A percentile compares a stretch with the other conserved stretches of the same genome.
Evolutionary conservation across 768 basidiomycete species (phyloP).

Genomic region (Amanita phalloides): DNA sequence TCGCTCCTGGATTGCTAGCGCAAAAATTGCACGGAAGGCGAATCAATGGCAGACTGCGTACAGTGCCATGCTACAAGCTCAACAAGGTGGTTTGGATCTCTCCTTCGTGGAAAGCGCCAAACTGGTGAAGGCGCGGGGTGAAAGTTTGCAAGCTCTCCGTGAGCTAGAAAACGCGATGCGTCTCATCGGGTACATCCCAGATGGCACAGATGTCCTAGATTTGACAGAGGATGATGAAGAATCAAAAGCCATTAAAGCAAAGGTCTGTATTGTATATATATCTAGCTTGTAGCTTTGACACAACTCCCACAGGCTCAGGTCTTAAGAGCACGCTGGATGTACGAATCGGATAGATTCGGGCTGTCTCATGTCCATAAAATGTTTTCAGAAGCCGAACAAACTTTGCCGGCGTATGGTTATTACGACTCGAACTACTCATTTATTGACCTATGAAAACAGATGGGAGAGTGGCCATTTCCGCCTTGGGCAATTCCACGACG

Average conservation of each 20-base stretch:
- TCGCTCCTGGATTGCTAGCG: slow-evolving; percentile 80
- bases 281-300: neutral
- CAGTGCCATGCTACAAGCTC: slow-evolving; percentile 87
- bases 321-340: slow-evolving; percentile 86
- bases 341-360: slow-evolving; percentile 78
- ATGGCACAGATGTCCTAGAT: slow-evolving; percentile 36
- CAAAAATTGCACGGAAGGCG: slow-evolving; percentile 94
- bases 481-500: slow-evolving; percentile 83
- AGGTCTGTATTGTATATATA: slow-evolving; percentile 32
- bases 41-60: slow-evolving; percentile 96
- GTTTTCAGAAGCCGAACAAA: slow-evolving; percentile 39
- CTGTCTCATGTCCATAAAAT: slow-evolving; percentile 46
- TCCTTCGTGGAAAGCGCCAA: slow-evolving; percentile 89
- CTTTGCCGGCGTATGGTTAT: slow-evolving; percentile 35
- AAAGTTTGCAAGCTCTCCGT: slow-evolving; percentile 76
- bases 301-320: slow-evolving; percentile 48
- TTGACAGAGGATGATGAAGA: slow-evolving; percentile 45
- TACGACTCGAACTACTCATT: neutral
- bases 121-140: slow-evolving; percentile 67
- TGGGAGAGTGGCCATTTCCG: slow-evolving; percentile 86
- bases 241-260: slow-evolving; percentile 49
- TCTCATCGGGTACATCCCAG: slow-evolving; percentile 34
- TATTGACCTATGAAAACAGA: slow-evolving; percentile 21
- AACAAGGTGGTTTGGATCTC: slow-evolving; percentile 58
- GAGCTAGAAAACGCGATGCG: slow-evolving; percentile 74